These are phyloP conservation scores for Podaxis mareebaensis DNA, from an alignment of 768 basidiomycete genomes.

Conservation along the genomic window DNA sequence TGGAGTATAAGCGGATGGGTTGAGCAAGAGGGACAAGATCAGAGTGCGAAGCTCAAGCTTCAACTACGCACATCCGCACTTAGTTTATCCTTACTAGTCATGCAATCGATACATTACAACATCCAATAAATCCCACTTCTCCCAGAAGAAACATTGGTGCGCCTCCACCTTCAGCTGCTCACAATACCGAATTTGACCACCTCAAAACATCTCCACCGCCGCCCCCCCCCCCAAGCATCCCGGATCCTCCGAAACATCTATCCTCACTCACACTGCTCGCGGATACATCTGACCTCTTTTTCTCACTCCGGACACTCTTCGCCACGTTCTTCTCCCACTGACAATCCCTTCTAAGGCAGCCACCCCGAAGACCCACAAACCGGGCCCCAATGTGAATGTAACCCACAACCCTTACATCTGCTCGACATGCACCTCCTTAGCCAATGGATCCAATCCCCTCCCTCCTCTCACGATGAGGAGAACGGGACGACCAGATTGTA, in stretches of 20 bases:
- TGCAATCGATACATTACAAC: constrained; percentile 36
- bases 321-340: constrained; percentile 36
- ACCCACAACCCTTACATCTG: constrained; percentile 59
- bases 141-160: constrained; percentile 34
- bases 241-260: constrained; percentile 47
- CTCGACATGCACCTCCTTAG: constrained; percentile 68
- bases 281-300: constrained; percentile 36
- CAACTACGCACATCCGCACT: background rate
- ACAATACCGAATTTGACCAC: background rate
- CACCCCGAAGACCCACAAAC: constrained; percentile 18
- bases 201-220: constrained; percentile 50
- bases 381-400: constrained; percentile 36
- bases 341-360: constrained; percentile 33
- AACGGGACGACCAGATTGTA: constrained; percentile 9
- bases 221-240: constrained; percentile 50
- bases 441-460: constrained; percentile 40
- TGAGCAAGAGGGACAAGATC: constrained; percentile 57
- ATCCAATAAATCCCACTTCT: constrained; percentile 34
- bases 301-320: constrained; percentile 33
- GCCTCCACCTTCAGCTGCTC: constrained; percentile 16
- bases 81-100: constrained; percentile 27
- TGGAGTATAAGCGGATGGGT: constrained; percentile 48
- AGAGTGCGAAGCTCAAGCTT: constrained; percentile 41
- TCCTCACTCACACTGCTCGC: constrained; percentile 37
- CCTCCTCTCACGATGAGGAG: constrained; percentile 16